phyloP scores from a whole-genome alignment of 2,329 filamentous ascomycete species.

The Rhynchosporium agropyri region DNA sequence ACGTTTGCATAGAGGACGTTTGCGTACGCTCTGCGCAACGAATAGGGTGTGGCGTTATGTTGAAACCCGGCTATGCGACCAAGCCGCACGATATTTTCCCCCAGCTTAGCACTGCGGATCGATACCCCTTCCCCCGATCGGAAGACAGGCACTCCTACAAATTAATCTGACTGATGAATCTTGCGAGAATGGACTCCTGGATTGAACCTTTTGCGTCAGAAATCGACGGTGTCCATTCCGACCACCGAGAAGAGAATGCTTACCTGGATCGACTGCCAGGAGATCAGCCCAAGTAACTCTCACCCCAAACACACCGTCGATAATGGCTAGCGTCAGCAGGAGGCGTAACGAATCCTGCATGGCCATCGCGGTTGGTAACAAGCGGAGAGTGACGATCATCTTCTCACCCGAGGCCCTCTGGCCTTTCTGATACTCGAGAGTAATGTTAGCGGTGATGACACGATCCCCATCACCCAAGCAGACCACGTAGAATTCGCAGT shows the following conservation, averaged over 20 bases:
- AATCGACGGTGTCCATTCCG: neutral
- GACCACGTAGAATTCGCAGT: too few species aligned
- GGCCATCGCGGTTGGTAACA: too few species aligned
- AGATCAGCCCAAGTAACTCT: neutral
- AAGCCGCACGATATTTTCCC: neutral
- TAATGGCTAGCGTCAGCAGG: neutral
- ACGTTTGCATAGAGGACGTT: slow-evolving; percentile 15
- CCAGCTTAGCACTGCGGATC: neutral
- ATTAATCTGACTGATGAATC: neutral
- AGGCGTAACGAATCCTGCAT: neutral
- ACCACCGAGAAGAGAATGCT: neutral
- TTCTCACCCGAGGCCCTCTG: too few species aligned
- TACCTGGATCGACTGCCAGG: neutral
- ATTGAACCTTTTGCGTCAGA: neutral
- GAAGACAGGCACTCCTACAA: neutral
- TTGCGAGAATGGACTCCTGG: neutral
- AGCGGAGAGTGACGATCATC: too few species aligned
- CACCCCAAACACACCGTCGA: neutral
- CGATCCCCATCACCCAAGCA: too few species aligned
- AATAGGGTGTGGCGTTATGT: slow-evolving; percentile 16
- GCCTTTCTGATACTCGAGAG: too few species aligned
- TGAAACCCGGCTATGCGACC: slow-evolving; percentile 9
- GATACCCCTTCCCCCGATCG: neutral
- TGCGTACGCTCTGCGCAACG: slow-evolving; percentile 18
- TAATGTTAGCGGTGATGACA: too few species aligned